These are phyloP conservation scores for Populus hybrid DNA, from an alignment of 441 rosid genomes.

Conservation along the genomic window DNA sequence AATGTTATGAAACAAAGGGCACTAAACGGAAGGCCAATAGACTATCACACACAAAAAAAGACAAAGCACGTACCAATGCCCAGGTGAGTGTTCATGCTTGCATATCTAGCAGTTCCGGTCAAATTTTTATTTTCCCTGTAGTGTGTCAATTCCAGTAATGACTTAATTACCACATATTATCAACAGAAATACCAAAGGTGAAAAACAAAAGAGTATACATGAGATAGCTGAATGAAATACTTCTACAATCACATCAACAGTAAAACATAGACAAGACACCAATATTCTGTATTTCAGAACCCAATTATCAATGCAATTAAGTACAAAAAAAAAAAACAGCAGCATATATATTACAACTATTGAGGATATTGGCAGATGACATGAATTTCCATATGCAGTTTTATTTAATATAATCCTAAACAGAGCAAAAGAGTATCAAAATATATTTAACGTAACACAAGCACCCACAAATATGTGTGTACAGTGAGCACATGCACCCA, in stretches of 20 bases:
- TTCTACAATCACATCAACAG: background rate
- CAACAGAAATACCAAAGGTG: background rate
- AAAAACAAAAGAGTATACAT: background rate
- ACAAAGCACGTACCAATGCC: slow-evolving; percentile 74
- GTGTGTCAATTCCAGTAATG: background rate
- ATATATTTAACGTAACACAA: background rate
- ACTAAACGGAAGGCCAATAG: background rate
- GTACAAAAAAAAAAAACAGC: background rate
- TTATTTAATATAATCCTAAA: background rate
- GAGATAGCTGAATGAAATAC: background rate
- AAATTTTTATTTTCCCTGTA: slow-evolving; percentile 92
- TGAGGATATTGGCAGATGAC: background rate
- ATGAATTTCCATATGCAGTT: background rate
- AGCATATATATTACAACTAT: background rate
- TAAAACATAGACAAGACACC: background rate
- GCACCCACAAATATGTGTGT: background rate
- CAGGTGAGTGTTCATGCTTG: slow-evolving; percentile 96
- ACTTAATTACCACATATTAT: slow-evolving; percentile 2
- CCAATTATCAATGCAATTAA: background rate
- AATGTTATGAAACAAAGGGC: background rate
- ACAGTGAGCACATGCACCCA: background rate
- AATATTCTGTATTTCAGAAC: background rate
- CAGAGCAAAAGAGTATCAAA: background rate
- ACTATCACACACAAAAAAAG: background rate
- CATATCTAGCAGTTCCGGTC: slow-evolving; percentile 98